Evolutionary conservation across 2,329 filamentous ascomycete genomes (phyloP).

Genomic region (Diaporthe vexans): DNA sequence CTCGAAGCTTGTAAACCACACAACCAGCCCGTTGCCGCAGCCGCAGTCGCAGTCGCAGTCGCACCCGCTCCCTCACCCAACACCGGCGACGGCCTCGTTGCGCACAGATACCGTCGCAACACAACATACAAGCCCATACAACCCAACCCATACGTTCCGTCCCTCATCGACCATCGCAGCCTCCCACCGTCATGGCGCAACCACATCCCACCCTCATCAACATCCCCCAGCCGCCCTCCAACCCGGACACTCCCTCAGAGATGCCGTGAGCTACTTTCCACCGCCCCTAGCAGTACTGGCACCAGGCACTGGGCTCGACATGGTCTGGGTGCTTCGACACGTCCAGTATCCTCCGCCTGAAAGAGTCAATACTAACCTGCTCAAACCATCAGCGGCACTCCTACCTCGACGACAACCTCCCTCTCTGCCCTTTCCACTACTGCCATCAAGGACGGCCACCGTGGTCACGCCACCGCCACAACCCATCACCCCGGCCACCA

Average conservation of each 20-base stretch:
- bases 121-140: neutral
- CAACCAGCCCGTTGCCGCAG: neutral
- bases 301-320: too few relatives aligned
- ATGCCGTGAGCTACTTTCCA: conserved; percentile 77
- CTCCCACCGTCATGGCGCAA: conserved; percentile 48
- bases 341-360: neutral
- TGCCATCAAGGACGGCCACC: conserved; percentile 96
- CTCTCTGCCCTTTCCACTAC: conserved; percentile 93
- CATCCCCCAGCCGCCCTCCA: conserved; percentile 84
- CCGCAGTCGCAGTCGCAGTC: neutral
- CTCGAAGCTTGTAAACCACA: too few relatives aligned
- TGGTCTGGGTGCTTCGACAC: neutral
- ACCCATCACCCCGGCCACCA: conserved; percentile 70
- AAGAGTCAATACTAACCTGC: neutral
- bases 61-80: neutral
- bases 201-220: conserved; percentile 80
- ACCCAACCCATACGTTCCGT: neutral
- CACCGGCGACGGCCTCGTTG: conserved; percentile 8
- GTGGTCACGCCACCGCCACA: conserved; percentile 78
- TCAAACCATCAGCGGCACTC: conserved; percentile 78
- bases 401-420: conserved; percentile 92
- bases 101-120: neutral
- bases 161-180: conserved; percentile 1
- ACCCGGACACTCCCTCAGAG: conserved; percentile 88
- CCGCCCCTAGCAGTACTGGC: neutral